These are phyloP conservation scores for Cinchona pubescens DNA, from an alignment of 257 asterid species.

Conservation along the genomic window DNA sequence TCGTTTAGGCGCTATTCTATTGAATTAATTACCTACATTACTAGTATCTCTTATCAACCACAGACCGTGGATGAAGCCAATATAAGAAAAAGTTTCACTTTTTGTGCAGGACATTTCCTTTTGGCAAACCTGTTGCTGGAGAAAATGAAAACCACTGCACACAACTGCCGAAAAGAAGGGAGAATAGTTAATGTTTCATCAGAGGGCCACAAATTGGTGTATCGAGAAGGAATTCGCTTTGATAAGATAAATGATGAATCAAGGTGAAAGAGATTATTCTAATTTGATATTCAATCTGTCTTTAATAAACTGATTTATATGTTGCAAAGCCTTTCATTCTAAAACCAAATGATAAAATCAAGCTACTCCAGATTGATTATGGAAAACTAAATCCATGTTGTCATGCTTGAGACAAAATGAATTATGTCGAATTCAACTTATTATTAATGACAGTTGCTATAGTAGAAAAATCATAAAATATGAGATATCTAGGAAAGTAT, in stretches of 20 bases:
- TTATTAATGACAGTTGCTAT: not conserved
- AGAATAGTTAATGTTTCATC: conserved; percentile 44
- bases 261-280: conserved; percentile 23
- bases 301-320: no score
- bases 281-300: not conserved
- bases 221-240: conserved; percentile 36
- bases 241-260: conserved; percentile 37
- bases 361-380: not conserved
- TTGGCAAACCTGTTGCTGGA: conserved; percentile 42
- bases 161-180: conserved; percentile 35
- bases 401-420: not conserved
- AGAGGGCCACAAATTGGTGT: conserved; percentile 23
- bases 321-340: not conserved
- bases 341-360: not conserved
- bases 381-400: not conserved
- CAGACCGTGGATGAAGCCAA: not conserved
- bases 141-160: conserved; percentile 39
- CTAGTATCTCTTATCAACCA: not conserved
- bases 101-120: conserved; percentile 45
- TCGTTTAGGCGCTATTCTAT: not conserved
- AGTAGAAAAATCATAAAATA: not conserved
- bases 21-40: not conserved
- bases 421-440: not conserved
- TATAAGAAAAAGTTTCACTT: not conserved
- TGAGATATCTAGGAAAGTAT: not conserved